Percentiles rank a stretch among this genome's conserved stretches.
Conservation (phyloP, 1,284 basidiomycete species). For the Rhodotorula sp. region DNA sequence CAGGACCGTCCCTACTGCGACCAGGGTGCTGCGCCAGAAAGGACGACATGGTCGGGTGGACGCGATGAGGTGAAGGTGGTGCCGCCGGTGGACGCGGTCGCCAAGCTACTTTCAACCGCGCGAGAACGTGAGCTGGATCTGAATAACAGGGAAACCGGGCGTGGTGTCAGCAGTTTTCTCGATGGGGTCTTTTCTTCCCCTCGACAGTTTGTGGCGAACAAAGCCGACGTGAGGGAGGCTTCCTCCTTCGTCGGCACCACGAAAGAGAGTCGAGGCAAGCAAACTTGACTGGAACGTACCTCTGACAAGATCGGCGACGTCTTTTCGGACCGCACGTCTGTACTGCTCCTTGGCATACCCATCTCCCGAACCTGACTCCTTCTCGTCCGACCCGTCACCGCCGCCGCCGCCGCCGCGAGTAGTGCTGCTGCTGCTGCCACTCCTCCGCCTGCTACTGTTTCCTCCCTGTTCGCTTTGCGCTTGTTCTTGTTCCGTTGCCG, state of each 20-base stretch:
- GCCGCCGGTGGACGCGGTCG: constrained; percentile 11
- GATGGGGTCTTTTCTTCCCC: too few species aligned
- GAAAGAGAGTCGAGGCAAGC: not conserved
- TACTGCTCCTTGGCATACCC: constrained; percentile 48
- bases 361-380: not conserved
- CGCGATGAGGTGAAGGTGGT: not conserved
- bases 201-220: too few species aligned
- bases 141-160: not conserved
- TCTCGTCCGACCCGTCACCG: not conserved
- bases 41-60: constrained; percentile 55
- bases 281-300: constrained; percentile 54
- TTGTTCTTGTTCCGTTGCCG: not conserved
- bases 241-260: not conserved
- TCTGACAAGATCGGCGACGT: constrained; percentile 67
- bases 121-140: constrained; percentile 39
- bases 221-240: not conserved
- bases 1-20: too few species aligned
- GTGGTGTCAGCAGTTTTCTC: not conserved
- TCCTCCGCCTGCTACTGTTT: not conserved
- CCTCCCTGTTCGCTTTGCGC: too few species aligned
- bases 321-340: constrained; percentile 59
- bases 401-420: not conserved
- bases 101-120: constrained; percentile 25
- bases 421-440: not conserved
- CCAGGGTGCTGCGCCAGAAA: too few species aligned